phyloP scores from a whole-genome alignment of 2,329 filamentous ascomycete genomes.

The Chaetomiaceae sp. region DNA sequence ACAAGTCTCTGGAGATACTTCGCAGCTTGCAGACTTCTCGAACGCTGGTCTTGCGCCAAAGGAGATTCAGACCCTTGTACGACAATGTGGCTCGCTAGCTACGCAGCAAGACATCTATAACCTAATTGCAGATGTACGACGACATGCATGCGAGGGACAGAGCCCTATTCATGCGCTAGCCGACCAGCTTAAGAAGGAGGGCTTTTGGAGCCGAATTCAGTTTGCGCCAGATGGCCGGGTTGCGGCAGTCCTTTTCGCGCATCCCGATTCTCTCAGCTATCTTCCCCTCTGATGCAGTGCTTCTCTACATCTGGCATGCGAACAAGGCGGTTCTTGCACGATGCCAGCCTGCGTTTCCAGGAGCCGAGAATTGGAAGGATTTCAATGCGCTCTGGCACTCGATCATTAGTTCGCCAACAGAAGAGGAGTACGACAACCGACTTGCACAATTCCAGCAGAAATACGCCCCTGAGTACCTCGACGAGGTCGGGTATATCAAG shows the following conservation, averaged over 20 bases:
- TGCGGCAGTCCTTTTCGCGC: neutral
- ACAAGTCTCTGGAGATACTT: neutral
- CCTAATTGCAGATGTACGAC: neutral
- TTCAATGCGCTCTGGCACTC: conserved; percentile 3
- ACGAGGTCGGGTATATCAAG: too few species aligned
- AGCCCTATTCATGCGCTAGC: neutral
- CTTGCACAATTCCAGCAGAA: neutral
- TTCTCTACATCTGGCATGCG: conserved; percentile 1
- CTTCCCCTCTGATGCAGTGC: neutral
- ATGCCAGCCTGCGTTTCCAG: neutral
- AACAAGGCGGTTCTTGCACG: conserved; percentile 5
- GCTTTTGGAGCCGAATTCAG: neutral
- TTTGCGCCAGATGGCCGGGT: neutral
- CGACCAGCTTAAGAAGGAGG: neutral
- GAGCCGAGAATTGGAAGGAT: conserved; percentile 1
- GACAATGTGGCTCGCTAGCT: neutral
- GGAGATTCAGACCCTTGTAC: conserved; percentile 1
- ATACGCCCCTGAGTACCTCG: neutral
- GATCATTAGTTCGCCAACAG: neutral
- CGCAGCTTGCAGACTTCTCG: neutral
- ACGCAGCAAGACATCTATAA: conserved; percentile 1
- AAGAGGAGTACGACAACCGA: neutral
- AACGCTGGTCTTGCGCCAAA: neutral
- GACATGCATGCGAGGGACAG: neutral
- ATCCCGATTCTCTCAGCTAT: neutral